A percentile compares a stretch with the other conserved stretches of the same genome.
Evolutionary conservation across 108 stramenopile genomes (phyloP).

Genomic region (Mayamaea pseudoterrestris): DNA sequence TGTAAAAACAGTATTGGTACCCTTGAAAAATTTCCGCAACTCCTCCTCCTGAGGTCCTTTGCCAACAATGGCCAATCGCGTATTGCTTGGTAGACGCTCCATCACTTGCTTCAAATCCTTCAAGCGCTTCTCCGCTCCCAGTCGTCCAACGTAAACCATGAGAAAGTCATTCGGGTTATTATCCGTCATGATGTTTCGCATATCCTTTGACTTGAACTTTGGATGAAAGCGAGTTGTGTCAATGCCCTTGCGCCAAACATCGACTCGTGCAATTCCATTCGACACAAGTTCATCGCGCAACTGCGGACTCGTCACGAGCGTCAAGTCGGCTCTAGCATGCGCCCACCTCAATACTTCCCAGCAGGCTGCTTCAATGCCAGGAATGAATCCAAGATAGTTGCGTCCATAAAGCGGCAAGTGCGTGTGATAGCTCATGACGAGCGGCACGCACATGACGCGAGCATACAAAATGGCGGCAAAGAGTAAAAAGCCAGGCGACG

Average conservation of each 20-base stretch:
- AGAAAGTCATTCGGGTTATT: constrained; percentile 79
- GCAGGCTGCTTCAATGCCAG: constrained; percentile 58
- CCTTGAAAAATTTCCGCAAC: constrained; percentile 54
- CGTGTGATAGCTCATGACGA: constrained; percentile 91
- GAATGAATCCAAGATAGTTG: constrained; percentile 76
- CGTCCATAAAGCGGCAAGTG: constrained; percentile 85
- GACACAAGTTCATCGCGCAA: constrained; percentile 68
- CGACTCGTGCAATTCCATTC: constrained; percentile 85
- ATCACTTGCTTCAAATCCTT: constrained; percentile 74
- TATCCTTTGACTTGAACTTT: constrained; percentile 40
- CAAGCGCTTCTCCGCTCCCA: constrained; percentile 89
- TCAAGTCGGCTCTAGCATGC: constrained; percentile 86
- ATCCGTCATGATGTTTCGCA: constrained; percentile 71
- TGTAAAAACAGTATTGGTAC: constrained; percentile 60
- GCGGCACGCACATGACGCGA: constrained; percentile 64
- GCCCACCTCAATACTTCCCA: constrained; percentile 65
- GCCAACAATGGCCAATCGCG: constrained; percentile 55
- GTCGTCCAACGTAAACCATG: constrained; percentile 91
- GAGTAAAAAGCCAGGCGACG: constrained; percentile 84
- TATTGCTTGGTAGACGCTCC: constrained; percentile 55
- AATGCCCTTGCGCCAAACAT: constrained; percentile 92
- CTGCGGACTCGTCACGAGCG: constrained; percentile 88
- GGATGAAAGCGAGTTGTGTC: constrained; percentile 90
- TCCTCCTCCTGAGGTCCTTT: constrained; percentile 55
- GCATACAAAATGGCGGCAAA: constrained; percentile 80